Conservation (phyloP, 345 rosid genomes). For the Brassica nigra region DNA sequence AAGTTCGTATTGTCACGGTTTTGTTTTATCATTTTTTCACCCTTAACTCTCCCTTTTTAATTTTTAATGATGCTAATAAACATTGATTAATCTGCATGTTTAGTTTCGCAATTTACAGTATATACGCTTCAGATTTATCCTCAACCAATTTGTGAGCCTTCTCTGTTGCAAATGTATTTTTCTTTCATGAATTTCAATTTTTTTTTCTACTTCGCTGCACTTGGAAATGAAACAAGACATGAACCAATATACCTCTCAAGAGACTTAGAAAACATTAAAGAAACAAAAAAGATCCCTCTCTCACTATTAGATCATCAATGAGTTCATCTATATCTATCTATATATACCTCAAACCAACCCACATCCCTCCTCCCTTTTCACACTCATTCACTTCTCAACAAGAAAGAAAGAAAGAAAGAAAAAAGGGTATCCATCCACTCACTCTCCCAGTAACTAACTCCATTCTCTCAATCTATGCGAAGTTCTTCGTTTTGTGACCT, state of each 20-base stretch:
- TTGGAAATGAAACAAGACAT: conserved; percentile 15
- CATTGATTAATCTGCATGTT: no score
- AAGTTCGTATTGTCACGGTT: no score
- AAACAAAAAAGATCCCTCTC: not conserved
- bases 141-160: not conserved
- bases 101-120: no score
- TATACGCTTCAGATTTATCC: no score
- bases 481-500: conserved; percentile 65
- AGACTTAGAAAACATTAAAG: not conserved
- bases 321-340: conserved; percentile 37
- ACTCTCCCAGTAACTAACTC: conserved; percentile 24
- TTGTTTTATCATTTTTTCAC: no score
- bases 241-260: conserved; percentile 1
- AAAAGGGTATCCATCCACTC: not conserved
- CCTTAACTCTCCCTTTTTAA: no score
- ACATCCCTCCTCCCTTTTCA: not conserved
- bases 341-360: conserved; percentile 28
- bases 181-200: not conserved
- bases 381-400: conserved; percentile 16
- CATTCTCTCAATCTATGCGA: conserved; percentile 64
- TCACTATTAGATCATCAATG: conserved; percentile 15
- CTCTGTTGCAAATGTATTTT: not conserved
- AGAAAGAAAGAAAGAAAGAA: not conserved
- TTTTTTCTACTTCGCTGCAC: conserved; percentile 8
- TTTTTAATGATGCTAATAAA: no score